Evolutionary conservation across 108 stramenopile genomes (phyloP).

Genomic region (Parietichytrium sp.): DNA sequence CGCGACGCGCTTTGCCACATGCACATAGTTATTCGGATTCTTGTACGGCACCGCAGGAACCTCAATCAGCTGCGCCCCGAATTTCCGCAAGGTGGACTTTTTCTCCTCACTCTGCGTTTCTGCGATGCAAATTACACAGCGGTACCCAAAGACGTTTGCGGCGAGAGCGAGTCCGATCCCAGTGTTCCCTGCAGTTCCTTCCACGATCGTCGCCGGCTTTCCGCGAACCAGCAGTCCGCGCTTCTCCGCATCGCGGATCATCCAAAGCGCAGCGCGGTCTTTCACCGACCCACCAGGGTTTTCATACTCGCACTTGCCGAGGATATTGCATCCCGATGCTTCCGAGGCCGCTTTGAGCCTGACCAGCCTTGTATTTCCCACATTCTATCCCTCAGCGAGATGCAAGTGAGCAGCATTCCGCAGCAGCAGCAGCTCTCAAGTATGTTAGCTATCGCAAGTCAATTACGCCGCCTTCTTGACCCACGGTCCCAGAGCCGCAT

Average conservation of each 20-base stretch:
- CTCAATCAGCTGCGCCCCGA: conserved; percentile 68
- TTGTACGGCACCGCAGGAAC: conserved; percentile 56
- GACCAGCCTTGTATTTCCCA: conserved; percentile 59
- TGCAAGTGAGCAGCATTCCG: no score
- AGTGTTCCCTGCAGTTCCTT: conserved; percentile 85
- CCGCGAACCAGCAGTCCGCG: conserved; percentile 76
- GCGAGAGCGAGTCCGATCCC: conserved; percentile 86
- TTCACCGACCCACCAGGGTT: conserved; percentile 84
- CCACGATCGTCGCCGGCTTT: conserved; percentile 64
- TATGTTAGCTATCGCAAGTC: no score
- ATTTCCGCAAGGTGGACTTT: conserved; percentile 74
- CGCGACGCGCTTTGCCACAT: conserved; percentile 73
- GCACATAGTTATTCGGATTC: not conserved
- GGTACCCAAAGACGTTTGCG: conserved; percentile 79
- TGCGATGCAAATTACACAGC: conserved; percentile 80
- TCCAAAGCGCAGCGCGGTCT: conserved; percentile 76
- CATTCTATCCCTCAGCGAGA: no score
- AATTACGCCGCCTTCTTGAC: no score
- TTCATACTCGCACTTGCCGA: conserved; percentile 77
- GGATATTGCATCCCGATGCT: conserved; percentile 46
- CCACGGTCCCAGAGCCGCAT: no score
- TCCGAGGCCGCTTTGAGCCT: conserved; percentile 54
- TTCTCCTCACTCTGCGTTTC: conserved; percentile 84
- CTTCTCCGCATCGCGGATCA: conserved; percentile 79
- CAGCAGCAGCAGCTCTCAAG: no score